Percentiles rank a stretch among this genome's conserved stretches.
Conservation (phyloP, 2,329 filamentous ascomycete species). For the Chaetomium sp. region DNA sequence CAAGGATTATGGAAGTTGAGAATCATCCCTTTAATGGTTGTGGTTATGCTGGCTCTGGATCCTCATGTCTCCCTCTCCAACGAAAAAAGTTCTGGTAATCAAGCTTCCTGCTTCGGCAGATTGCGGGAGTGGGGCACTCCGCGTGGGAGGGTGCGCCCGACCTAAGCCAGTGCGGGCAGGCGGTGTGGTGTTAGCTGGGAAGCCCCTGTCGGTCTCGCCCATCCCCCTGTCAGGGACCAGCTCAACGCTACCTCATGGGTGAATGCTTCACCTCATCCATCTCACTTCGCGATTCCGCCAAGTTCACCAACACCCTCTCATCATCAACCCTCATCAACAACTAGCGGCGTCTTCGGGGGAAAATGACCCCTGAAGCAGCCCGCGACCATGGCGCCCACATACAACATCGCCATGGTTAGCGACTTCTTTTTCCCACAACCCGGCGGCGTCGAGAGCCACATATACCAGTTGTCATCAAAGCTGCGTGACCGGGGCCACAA, state of each 20-base stretch:
- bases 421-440: constrained; percentile 99
- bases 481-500: constrained; percentile 97
- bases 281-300: not conserved
- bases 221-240: constrained; percentile 8
- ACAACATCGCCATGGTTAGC: constrained; percentile 87
- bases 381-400: constrained; percentile 53
- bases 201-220: not conserved
- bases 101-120: constrained; percentile 14
- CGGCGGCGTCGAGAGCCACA: constrained; percentile 95
- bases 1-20: not conserved
- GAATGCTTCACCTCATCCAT: constrained; percentile 7
- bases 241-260: not conserved
- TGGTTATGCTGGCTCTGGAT: too few species aligned
- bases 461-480: constrained; percentile 96
- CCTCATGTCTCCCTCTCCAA: not conserved
- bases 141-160: constrained; percentile 8
- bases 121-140: not conserved
- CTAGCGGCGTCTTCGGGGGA: constrained; percentile 6
- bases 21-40: not conserved
- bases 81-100: constrained; percentile 15
- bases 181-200: not conserved
- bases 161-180: constrained; percentile 6
- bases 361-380: constrained; percentile 18
- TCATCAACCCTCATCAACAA: not conserved
- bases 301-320: not conserved